A percentile compares a stretch with the other conserved stretches of the same genome.
phyloP scores from a whole-genome alignment of 768 basidiomycete species.

The Lactifluus volemus region DNA sequence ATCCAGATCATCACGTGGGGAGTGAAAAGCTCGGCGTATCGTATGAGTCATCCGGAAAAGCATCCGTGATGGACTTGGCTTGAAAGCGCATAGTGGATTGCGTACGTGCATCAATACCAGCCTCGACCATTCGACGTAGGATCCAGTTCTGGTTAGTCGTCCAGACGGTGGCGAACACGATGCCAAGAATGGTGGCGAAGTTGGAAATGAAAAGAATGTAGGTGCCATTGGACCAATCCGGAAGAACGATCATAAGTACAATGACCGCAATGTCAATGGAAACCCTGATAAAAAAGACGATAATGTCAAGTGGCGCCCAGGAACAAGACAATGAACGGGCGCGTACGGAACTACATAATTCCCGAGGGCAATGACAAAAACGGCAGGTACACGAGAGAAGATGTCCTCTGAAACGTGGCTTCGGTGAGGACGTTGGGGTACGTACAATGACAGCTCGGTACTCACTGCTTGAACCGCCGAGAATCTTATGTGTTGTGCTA shows the following conservation, averaged over 20 bases:
- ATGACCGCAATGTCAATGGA: constrained; percentile 12
- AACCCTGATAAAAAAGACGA: constrained; percentile 1
- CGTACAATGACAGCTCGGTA: background rate
- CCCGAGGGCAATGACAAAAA: constrained; percentile 16
- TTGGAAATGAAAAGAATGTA: constrained; percentile 16
- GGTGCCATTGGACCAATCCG: constrained; percentile 8
- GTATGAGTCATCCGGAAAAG: constrained; percentile 1
- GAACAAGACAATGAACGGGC: background rate
- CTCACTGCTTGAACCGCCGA: constrained; percentile 5
- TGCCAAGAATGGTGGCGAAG: constrained; percentile 18
- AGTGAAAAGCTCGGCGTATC: background rate
- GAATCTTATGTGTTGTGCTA: constrained; percentile 4
- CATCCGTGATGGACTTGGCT: constrained; percentile 1
- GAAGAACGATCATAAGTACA: constrained; percentile 7
- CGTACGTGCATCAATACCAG: constrained; percentile 8
- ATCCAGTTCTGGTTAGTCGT: constrained; percentile 20
- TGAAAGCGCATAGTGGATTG: constrained; percentile 15
- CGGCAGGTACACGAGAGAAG: constrained; percentile 14
- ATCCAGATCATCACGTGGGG: background rate
- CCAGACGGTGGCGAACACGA: constrained; percentile 20
- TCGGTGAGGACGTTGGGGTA: background rate
- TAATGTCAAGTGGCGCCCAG: background rate
- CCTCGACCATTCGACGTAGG: constrained; percentile 14
- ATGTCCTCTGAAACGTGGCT: constrained; percentile 4
- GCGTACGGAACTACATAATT: constrained; percentile 19